Percentiles rank a stretch among this genome's conserved stretches.
Evolutionary conservation across 2,329 filamentous ascomycete genomes (phyloP).

Genomic region (Aspergillus piperis): DNA sequence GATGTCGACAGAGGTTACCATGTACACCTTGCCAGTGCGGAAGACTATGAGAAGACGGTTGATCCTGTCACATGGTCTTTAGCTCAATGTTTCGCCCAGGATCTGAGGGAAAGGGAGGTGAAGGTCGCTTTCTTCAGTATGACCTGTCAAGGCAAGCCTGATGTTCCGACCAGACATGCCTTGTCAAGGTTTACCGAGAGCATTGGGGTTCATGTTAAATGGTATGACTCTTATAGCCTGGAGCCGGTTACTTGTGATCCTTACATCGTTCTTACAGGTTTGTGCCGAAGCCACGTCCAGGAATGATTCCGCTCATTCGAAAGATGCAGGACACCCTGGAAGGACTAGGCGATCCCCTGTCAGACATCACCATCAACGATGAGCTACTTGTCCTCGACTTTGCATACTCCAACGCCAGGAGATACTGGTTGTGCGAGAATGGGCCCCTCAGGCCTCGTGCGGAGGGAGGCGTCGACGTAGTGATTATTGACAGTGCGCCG

Average conservation of each 20-base stretch:
- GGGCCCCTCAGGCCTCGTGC: slow-evolving; percentile 64
- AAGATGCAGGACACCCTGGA: slow-evolving; percentile 84
- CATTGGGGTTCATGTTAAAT: slow-evolving; percentile 66
- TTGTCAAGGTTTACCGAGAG: slow-evolving; percentile 67
- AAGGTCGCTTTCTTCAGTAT: slow-evolving; percentile 75
- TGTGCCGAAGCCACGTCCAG: slow-evolving; percentile 73
- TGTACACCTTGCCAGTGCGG: slow-evolving; percentile 57
- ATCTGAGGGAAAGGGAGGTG: slow-evolving; percentile 61
- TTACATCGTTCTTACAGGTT: slow-evolving; percentile 41
- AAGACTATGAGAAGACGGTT: slow-evolving; percentile 62
- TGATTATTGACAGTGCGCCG: slow-evolving; percentile 77
- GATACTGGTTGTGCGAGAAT: slow-evolving; percentile 68
- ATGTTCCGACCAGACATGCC: slow-evolving; percentile 74
- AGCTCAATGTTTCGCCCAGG: slow-evolving; percentile 61
- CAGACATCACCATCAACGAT: slow-evolving; percentile 62
- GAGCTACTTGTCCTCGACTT: slow-evolving; percentile 64
- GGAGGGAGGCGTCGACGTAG: slow-evolving; percentile 71
- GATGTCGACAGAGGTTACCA: slow-evolving; percentile 66
- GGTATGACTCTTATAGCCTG: slow-evolving; percentile 55
- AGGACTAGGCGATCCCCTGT: slow-evolving; percentile 65
- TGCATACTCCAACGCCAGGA: slow-evolving; percentile 68
- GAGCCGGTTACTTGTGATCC: too few species aligned
- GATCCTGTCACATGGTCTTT: slow-evolving; percentile 62
- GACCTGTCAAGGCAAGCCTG: slow-evolving; percentile 73
- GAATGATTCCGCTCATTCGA: slow-evolving; percentile 77